Conservation (phyloP, 1,284 basidiomycete genomes). For the Volvariella surrecta region DNA sequence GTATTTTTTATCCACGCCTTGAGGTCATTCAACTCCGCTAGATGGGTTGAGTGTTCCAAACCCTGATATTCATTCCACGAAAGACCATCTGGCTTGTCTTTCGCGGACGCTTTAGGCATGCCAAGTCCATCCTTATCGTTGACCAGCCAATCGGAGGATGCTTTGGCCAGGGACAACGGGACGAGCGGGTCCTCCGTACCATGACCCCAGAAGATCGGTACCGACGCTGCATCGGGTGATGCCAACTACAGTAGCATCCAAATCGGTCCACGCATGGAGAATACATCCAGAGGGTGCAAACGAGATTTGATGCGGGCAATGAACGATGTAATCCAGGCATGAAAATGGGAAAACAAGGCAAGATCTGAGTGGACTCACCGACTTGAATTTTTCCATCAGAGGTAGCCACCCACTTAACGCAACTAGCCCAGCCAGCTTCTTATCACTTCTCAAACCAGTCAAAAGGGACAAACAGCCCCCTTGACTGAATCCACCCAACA, state of each 20-base stretch:
- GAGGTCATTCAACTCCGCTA: slow-evolving; percentile 59
- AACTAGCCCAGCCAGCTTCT: slow-evolving; percentile 67
- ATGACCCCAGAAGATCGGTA: slow-evolving; percentile 85
- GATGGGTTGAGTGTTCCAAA: slow-evolving; percentile 54
- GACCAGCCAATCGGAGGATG: slow-evolving; percentile 50
- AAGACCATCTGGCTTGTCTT: slow-evolving; percentile 34
- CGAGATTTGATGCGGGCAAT: too few species aligned
- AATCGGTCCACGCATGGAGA: neutral
- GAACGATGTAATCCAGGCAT: too few species aligned
- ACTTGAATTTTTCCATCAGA: slow-evolving; percentile 53
- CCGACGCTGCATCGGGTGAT: slow-evolving; percentile 42
- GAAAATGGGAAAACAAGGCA: neutral
- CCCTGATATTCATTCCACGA: slow-evolving; percentile 53
- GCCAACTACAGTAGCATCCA: slow-evolving; percentile 35
- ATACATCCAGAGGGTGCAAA: too few species aligned
- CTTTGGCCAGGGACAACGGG: slow-evolving; percentile 35
- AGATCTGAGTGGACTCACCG: slow-evolving; percentile 31
- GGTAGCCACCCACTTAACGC: slow-evolving; percentile 76
- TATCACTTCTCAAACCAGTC: slow-evolving; percentile 58
- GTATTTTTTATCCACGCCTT: slow-evolving; percentile 51
- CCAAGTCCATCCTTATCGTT: slow-evolving; percentile 39
- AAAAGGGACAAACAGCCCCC: slow-evolving; percentile 74
- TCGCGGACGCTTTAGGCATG: slow-evolving; percentile 24
- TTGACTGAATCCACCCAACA: slow-evolving; percentile 87
- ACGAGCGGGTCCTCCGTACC: slow-evolving; percentile 76